Percentiles rank a stretch among this genome's conserved stretches.
These are phyloP conservation scores for Paecilomyces fulvus DNA, from an alignment of 2,329 filamentous ascomycete genomes.

Conservation along the genomic window DNA sequence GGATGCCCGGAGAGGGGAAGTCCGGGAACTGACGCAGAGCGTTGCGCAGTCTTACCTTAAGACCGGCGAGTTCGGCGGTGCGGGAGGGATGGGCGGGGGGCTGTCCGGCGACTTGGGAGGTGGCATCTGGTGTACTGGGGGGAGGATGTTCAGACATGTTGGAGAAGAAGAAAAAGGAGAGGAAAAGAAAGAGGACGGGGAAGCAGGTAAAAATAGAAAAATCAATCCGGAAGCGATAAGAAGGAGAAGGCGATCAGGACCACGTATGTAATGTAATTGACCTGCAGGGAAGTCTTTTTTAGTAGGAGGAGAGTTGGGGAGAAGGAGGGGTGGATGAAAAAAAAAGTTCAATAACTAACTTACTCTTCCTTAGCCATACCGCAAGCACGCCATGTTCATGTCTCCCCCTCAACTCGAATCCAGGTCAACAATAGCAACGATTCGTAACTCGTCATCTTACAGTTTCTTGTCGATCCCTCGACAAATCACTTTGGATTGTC, in stretches of 20 bases:
- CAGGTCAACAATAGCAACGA: not conserved
- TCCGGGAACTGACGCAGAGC: slow-evolving; percentile 80
- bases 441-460: not conserved
- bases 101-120: slow-evolving; percentile 34
- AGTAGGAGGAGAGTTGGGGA: not conserved
- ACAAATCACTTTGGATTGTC: not conserved
- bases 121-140: slow-evolving; percentile 27
- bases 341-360: slow-evolving; percentile 6
- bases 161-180: slow-evolving; percentile 11
- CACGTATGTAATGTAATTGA: not conserved
- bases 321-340: slow-evolving; percentile 6
- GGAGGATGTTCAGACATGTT: slow-evolving; percentile 29
- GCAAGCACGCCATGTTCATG: not conserved
- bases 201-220: slow-evolving; percentile 8
- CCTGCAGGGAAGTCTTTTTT: not conserved
- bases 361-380: not conserved
- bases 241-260: slow-evolving; percentile 10
- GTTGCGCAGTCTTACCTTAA: slow-evolving; percentile 59
- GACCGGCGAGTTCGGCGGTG: slow-evolving; percentile 50
- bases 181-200: slow-evolving; percentile 7
- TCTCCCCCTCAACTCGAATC: not conserved
- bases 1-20: slow-evolving; percentile 84
- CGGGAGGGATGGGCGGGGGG: slow-evolving; percentile 38
- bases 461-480: not conserved
- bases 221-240: slow-evolving; percentile 15